Evolutionary conservation across 495 filamentous ascomycete genomes (phyloP).

Genomic region (Lentithecium fluviatile): DNA sequence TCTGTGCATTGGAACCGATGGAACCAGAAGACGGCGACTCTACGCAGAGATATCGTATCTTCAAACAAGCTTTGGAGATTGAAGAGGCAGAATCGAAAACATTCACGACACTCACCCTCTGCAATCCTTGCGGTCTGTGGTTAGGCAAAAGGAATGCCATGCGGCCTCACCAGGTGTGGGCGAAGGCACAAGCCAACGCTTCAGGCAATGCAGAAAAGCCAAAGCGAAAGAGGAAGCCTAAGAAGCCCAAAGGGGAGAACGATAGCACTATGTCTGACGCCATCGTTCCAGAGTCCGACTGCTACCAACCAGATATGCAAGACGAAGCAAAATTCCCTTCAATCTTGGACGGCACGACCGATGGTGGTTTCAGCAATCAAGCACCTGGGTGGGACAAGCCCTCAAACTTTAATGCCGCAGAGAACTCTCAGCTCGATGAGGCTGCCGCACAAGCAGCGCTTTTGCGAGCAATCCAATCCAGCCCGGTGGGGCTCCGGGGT

Average conservation of each 20-base stretch:
- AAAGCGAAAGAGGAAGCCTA: slow-evolving; percentile 40
- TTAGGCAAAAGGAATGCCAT: slow-evolving; percentile 81
- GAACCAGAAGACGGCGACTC: slow-evolving; percentile 55
- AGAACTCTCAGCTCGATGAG: neutral
- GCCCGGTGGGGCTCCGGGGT: slow-evolving; percentile 64
- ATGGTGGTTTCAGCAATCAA: neutral
- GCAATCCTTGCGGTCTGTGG: slow-evolving; percentile 97
- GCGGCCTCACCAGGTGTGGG: slow-evolving; percentile 81
- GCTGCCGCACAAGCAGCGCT: slow-evolving; percentile 57
- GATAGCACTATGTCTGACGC: slow-evolving; percentile 22
- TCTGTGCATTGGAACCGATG: slow-evolving; percentile 64
- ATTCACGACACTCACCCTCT: slow-evolving; percentile 71
- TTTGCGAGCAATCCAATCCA: slow-evolving; percentile 66
- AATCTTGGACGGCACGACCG: neutral
- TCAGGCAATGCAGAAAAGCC: slow-evolving; percentile 28
- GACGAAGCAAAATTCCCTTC: neutral
- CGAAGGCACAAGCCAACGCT: slow-evolving; percentile 48
- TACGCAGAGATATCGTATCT: slow-evolving; percentile 61
- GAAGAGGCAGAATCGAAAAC: slow-evolving; percentile 56
- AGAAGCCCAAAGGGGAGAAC: slow-evolving; percentile 16
- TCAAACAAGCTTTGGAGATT: slow-evolving; percentile 68
- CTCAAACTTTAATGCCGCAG: slow-evolving; percentile 7
- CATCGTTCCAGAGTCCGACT: slow-evolving; percentile 18
- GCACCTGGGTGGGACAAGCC: neutral
- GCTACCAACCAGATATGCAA: neutral